Conservation (phyloP, 1,284 basidiomycete species). For the Pseudozyma pruni region DNA sequence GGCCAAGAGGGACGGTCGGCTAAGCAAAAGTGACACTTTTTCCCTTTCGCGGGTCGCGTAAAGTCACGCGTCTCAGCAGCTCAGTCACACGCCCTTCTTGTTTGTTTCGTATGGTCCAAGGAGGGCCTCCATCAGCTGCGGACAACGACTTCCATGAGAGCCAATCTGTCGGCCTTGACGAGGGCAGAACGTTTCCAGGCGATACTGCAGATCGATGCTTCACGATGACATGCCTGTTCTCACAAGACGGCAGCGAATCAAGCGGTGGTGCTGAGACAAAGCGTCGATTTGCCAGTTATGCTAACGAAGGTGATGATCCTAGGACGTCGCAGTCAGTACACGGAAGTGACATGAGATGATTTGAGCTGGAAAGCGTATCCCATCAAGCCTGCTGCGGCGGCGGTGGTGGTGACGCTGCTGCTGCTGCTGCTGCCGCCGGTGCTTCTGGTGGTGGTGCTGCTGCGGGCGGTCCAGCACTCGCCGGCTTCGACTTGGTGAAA, state of each 20-base stretch:
- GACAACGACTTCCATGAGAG: too few species aligned
- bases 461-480: conserved; percentile 5
- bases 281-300: too few species aligned
- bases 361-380: not conserved
- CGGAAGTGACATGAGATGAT: not conserved
- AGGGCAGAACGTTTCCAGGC: too few species aligned
- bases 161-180: too few species aligned
- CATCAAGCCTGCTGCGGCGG: conserved; percentile 12
- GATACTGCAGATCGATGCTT: too few species aligned
- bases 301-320: too few species aligned
- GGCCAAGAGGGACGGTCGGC: conserved; percentile 3
- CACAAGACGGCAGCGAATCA: too few species aligned
- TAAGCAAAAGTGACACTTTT: conserved; percentile 37
- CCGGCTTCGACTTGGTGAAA: conserved; percentile 41
- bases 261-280: too few species aligned
- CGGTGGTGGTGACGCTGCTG: too few species aligned
- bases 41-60: conserved; percentile 32
- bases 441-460: conserved; percentile 2
- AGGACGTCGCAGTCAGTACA: too few species aligned
- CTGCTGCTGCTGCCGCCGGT: conserved; percentile 7
- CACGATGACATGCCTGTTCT: too few species aligned
- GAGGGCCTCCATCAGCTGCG: too few species aligned
- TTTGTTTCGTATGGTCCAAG: not conserved
- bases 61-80: conserved; percentile 32
- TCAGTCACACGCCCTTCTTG: not conserved